A percentile compares a stretch with the other conserved stretches of the same genome.
Conservation (phyloP, 257 asterid genomes). For the Scutellaria galericulata region DNA sequence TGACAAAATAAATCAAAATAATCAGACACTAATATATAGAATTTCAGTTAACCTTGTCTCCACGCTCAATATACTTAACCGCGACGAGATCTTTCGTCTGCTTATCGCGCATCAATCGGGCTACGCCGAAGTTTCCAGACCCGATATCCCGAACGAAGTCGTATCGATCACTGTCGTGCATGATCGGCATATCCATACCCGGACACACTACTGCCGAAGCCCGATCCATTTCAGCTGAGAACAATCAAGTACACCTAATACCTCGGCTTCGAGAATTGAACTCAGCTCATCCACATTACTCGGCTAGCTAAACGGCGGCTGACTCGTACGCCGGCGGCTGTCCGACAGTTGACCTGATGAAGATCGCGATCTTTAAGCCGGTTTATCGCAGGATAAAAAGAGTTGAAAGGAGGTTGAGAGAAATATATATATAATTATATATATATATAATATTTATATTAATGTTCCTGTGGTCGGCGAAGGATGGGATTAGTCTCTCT, state of each 20-base stretch:
- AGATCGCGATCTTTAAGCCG: not conserved
- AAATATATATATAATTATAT: no score
- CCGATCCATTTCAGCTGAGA: slow-evolving; percentile 62
- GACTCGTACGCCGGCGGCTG: no score
- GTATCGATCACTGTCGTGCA: slow-evolving; percentile 29
- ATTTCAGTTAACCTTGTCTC: slow-evolving; percentile 58
- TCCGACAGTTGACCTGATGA: not conserved
- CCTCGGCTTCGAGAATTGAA: slow-evolving; percentile 13
- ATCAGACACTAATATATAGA: not conserved
- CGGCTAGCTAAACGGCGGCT: not conserved
- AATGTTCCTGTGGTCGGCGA: slow-evolving; percentile 44
- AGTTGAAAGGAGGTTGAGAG: slow-evolving; percentile 27
- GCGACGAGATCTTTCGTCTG: slow-evolving; percentile 82
- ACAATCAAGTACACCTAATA: not conserved
- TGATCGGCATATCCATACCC: no score
- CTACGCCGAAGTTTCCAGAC: slow-evolving; percentile 86
- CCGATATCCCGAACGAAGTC: slow-evolving; percentile 88
- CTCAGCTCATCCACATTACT: slow-evolving; percentile 36
- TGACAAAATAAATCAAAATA: no score
- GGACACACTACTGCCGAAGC: slow-evolving; percentile 38
- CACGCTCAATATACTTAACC: slow-evolving; percentile 89
- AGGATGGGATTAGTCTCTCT: slow-evolving; percentile 10
- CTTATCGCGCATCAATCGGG: slow-evolving; percentile 81
- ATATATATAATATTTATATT: no score
- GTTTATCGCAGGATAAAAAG: not conserved